Evolutionary conservation across 2,329 filamentous ascomycete species (phyloP), one percentile per base, ranked within the genome.

Genomic region (Purpureocillium takamizusanense): DNA sequence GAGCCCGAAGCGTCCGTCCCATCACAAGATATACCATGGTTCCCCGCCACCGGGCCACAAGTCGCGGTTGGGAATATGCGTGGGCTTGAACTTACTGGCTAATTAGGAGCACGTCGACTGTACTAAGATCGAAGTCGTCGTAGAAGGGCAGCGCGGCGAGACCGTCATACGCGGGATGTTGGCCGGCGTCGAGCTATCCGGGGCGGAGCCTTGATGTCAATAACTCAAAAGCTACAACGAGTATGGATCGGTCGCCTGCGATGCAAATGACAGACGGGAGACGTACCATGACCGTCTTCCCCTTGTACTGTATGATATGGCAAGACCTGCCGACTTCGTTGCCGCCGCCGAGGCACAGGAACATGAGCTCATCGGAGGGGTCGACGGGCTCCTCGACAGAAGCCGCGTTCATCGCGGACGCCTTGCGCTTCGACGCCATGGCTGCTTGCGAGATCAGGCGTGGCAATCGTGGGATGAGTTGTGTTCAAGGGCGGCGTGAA

Each of bases 271-370:
- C n/a, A n/a, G n/a, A n/a, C n/a, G 16, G 29, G 18, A 5, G 15
- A 12, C 10, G 3, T 69, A 94, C 88, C 92, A 98, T 98, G 50
- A 98, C 87, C 6, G 90, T 97, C 65, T 98, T 98, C 45, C 92
- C 92, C 66, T 97, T 98, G 75, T 98, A 98, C 56, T 97, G 88
- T 43, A 98, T 81, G 51, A 98, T 95, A 59, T 98, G 92, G 62
- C 92, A 97, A 48, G 92, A 97, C 48, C 92, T 76, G 38, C 92
- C 92, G 45, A 98, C 92, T 65, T 98, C 92, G 61, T 95, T 97
- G 50, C 92, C 92, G 44, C 92, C 92, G 44, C 92, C 92, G 29
- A 98, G 69, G 53, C 87, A 94, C 39, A 95, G 75, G 55, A 98
- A 98, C 67, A 88, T 85, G 42, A 98, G 76, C 69, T 97, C 88